Evolutionary conservation across 495 filamentous ascomycete genomes (phyloP).

Genomic region (Oidiodendron maius): DNA sequence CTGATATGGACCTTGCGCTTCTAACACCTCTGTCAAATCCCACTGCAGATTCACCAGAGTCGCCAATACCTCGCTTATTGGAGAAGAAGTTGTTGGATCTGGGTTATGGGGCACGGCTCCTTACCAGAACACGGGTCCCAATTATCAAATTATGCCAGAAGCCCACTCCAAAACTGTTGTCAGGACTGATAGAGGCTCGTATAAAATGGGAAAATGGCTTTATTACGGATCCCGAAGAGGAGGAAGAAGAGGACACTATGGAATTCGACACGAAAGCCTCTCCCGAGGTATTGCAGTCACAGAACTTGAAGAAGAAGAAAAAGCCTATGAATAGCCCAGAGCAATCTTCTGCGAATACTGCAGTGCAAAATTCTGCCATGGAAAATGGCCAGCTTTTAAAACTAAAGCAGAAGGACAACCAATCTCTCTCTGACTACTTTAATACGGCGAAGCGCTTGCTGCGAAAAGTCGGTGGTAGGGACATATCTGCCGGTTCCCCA

Average conservation of each 20-base stretch:
- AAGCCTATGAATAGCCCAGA: neutral
- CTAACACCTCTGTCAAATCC: conserved; percentile 47
- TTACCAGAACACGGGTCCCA: conserved; percentile 69
- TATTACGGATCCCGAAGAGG: conserved; percentile 28
- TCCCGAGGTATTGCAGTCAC: neutral
- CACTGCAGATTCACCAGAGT: conserved; percentile 42
- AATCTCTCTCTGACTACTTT: conserved; percentile 35
- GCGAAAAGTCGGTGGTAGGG: conserved; percentile 37
- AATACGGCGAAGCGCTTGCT: conserved; percentile 36
- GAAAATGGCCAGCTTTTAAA: conserved; percentile 27
- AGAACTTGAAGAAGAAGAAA: neutral
- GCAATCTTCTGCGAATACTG: neutral
- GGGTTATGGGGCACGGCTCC: conserved; percentile 61
- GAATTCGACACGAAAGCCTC: conserved; percentile 1
- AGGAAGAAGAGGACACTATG: conserved; percentile 19
- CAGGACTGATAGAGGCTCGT: conserved; percentile 48
- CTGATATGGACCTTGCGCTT: conserved; percentile 72
- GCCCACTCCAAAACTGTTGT: conserved; percentile 46
- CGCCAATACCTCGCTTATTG: conserved; percentile 55
- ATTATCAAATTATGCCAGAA: conserved; percentile 77
- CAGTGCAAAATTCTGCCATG: neutral
- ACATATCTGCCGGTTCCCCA: conserved; percentile 32
- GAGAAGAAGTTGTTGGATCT: conserved; percentile 64
- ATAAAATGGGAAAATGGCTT: conserved; percentile 52
- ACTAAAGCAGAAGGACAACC: conserved; percentile 31